phyloP scores from a whole-genome alignment of 1,139 yeast genomes.

The Magnusiomyces magnusii region DNA sequence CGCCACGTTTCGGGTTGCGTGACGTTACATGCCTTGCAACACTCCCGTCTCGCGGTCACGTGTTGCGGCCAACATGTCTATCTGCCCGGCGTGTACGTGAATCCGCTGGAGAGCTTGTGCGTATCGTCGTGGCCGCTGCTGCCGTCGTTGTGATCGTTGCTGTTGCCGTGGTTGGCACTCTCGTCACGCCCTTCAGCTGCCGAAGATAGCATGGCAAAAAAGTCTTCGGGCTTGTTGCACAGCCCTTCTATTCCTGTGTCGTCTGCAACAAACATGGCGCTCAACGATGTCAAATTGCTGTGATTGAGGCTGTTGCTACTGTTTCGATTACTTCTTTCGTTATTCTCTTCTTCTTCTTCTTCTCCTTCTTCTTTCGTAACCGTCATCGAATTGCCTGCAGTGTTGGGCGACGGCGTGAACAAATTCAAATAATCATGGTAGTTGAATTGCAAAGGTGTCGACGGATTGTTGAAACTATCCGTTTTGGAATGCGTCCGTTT shows the following conservation, averaged over 20 bases:
- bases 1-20: background rate
- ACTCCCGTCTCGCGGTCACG: background rate
- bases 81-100: background rate
- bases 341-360: background rate
- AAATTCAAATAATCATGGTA: slow-evolving; percentile 76
- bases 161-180: background rate
- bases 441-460: slow-evolving; percentile 36
- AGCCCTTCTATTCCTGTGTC: background rate
- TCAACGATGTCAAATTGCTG: background rate
- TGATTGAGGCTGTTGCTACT: background rate
- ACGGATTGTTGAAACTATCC: background rate
- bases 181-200: background rate
- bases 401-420: slow-evolving; percentile 61
- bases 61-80: background rate
- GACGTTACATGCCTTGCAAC: background rate
- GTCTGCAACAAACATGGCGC: background rate
- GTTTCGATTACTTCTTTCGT: background rate
- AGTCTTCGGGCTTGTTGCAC: background rate
- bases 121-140: background rate
- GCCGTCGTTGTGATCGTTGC: background rate
- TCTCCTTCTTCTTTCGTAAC: too few species aligned
- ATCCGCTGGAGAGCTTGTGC: background rate
- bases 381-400: background rate
- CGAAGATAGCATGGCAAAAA: background rate
- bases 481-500: background rate